phyloP scores from a whole-genome alignment of 2,329 filamentous ascomycete genomes.

The Aspergillus ochraceoroseus region DNA sequence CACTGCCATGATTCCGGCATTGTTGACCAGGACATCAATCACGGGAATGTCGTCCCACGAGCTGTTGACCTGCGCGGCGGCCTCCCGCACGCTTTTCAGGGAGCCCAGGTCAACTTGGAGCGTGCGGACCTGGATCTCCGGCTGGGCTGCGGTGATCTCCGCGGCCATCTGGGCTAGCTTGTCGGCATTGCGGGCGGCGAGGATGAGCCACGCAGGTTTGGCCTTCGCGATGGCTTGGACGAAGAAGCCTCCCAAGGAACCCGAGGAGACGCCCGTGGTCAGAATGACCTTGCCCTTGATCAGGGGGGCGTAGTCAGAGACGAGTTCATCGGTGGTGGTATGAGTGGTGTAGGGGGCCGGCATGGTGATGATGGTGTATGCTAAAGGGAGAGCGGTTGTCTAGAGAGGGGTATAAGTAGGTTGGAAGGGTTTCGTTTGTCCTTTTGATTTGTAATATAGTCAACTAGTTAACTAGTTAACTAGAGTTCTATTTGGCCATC shows the following conservation, averaged over 20 bases:
- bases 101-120: conserved; percentile 36
- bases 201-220: conserved; percentile 35
- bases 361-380: too few species aligned
- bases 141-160: conserved; percentile 19
- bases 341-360: not conserved
- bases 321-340: conserved; percentile 22
- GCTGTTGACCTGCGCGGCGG: conserved; percentile 30
- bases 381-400: too few species aligned
- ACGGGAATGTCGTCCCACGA: conserved; percentile 23
- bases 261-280: conserved; percentile 41
- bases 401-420: too few species aligned
- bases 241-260: conserved; percentile 37
- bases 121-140: conserved; percentile 22
- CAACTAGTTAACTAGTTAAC: too few species aligned
- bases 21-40: conserved; percentile 44
- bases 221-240: conserved; percentile 35
- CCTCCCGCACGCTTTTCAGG: conserved; percentile 28
- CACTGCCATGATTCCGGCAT: conserved; percentile 40
- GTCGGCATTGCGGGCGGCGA: conserved; percentile 36
- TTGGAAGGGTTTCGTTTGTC: too few species aligned
- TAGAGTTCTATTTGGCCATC: too few species aligned
- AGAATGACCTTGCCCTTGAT: conserved; percentile 36
- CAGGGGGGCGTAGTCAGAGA: conserved; percentile 15
- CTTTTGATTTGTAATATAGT: too few species aligned
- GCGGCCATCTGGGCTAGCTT: conserved; percentile 33